A percentile compares a stretch with the other conserved stretches of the same genome.
phyloP scores from a whole-genome alignment of 2,329 filamentous ascomycete genomes.

The Cladosporium sp. region DNA sequence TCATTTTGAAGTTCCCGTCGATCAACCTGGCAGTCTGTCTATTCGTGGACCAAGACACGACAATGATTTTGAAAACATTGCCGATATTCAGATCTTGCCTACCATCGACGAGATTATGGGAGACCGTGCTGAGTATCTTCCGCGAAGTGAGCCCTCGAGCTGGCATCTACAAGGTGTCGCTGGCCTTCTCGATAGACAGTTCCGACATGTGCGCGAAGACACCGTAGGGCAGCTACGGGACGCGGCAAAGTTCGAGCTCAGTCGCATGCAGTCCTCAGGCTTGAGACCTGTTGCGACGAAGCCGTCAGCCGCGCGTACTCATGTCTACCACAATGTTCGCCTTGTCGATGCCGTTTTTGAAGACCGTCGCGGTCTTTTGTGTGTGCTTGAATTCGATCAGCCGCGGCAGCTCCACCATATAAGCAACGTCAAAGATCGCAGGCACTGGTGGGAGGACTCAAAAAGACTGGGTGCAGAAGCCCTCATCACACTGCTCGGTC shows the following conservation, averaged over 20 bases:
- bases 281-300: slow-evolving; percentile 13
- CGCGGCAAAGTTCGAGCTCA: slow-evolving; percentile 38
- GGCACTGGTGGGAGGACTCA: slow-evolving; percentile 47
- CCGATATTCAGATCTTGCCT: slow-evolving; percentile 45
- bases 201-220: slow-evolving; percentile 51
- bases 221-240: slow-evolving; percentile 49
- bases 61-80: slow-evolving; percentile 45
- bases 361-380: slow-evolving; percentile 37
- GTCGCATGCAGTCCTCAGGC: slow-evolving; percentile 21
- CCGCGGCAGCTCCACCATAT: slow-evolving; percentile 27
- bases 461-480: slow-evolving; percentile 47
- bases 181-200: slow-evolving; percentile 50
- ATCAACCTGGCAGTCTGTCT: slow-evolving; percentile 29
- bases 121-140: slow-evolving; percentile 39
- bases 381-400: slow-evolving; percentile 43
- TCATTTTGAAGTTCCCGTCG: slow-evolving; percentile 12
- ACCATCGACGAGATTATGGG: slow-evolving; percentile 44
- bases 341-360: slow-evolving; percentile 34
- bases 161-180: slow-evolving; percentile 40
- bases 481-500: slow-evolving; percentile 46
- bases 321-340: slow-evolving; percentile 33
- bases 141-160: slow-evolving; percentile 29
- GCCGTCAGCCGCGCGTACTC: slow-evolving; percentile 24
- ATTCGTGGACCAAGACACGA: slow-evolving; percentile 38
- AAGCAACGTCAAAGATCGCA: slow-evolving; percentile 26